phyloP scores from a whole-genome alignment of 768 basidiomycete genomes.

The Leccinum imitatum region DNA sequence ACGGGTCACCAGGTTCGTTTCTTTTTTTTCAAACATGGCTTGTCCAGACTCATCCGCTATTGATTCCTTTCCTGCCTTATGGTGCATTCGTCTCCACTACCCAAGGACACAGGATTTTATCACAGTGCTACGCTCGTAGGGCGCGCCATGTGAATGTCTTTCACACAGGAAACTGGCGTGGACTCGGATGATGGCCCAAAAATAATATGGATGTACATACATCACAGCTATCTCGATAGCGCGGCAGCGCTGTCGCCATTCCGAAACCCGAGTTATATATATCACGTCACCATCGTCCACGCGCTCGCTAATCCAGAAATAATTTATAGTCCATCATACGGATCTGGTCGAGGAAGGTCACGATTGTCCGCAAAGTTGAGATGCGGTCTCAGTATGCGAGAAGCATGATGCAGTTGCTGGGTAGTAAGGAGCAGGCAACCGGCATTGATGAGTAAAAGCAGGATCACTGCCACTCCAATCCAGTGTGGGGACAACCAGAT shows the following conservation, averaged over 20 bases:
- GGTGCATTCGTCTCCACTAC: background rate
- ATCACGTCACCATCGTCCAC: background rate
- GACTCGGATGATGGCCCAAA: background rate
- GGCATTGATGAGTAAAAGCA: conserved; percentile 24
- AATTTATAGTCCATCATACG: conserved; percentile 29
- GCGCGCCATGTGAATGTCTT: background rate
- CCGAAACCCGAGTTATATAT: background rate
- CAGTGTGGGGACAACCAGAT: conserved; percentile 4
- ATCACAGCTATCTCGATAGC: background rate
- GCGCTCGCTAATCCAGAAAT: background rate
- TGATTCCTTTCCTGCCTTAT: background rate
- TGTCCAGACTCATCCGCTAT: background rate
- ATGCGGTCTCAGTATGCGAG: conserved; percentile 18
- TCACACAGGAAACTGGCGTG: background rate
- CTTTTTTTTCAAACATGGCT: background rate
- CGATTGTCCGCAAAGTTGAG: conserved; percentile 25
- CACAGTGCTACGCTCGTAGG: background rate
- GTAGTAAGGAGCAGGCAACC: conserved; percentile 21
- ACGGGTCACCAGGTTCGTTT: background rate
- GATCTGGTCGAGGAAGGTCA: conserved; percentile 30
- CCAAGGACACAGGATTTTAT: conserved; percentile 7
- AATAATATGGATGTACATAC: conserved; percentile 8
- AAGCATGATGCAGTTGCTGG: conserved; percentile 16
- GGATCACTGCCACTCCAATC: conserved; percentile 19
- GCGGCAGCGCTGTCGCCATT: background rate